Percentiles rank a stretch among this genome's conserved stretches.
These are phyloP conservation scores for Gaultheria prostrata DNA, from an alignment of 148 eudicot species.

Conservation along the genomic window DNA sequence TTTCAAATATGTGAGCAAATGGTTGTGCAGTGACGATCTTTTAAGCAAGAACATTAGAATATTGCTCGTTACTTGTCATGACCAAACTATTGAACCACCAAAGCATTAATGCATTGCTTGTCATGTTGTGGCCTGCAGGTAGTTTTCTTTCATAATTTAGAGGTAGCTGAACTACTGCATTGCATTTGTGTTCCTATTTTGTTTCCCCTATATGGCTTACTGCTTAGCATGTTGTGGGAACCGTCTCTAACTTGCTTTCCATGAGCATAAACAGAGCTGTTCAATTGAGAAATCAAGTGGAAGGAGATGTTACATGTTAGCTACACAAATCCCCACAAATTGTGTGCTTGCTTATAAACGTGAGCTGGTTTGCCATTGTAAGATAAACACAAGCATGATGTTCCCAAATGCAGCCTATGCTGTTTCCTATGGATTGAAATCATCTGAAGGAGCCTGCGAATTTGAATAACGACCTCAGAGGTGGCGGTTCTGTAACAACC, in stretches of 20 bases:
- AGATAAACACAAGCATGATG: conserved; percentile 29
- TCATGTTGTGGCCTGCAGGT: background rate
- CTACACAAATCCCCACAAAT: conserved; percentile 52
- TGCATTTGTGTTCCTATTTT: background rate
- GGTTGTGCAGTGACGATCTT: no score
- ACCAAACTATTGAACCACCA: background rate
- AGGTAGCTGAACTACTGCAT: background rate
- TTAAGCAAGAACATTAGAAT: no score
- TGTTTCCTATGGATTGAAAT: conserved; percentile 49
- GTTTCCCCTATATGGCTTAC: background rate
- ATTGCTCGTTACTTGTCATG: no score
- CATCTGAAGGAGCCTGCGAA: no score
- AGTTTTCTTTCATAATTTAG: background rate
- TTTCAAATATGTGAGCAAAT: no score
- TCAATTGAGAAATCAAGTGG: conserved; percentile 59
- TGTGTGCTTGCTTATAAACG: conserved; percentile 40
- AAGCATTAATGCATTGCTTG: background rate
- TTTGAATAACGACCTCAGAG: no score
- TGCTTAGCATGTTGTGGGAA: background rate
- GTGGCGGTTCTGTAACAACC: no score
- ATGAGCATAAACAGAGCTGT: conserved; percentile 43
- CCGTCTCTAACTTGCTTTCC: background rate
- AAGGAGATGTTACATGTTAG: conserved; percentile 53
- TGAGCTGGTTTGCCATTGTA: conserved; percentile 51
- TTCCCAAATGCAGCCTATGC: conserved; percentile 44